Percentiles rank a stretch among this genome's conserved stretches.
Conservation (phyloP, 2,329 filamentous ascomycete genomes). For the Metarhizium humberi region DNA sequence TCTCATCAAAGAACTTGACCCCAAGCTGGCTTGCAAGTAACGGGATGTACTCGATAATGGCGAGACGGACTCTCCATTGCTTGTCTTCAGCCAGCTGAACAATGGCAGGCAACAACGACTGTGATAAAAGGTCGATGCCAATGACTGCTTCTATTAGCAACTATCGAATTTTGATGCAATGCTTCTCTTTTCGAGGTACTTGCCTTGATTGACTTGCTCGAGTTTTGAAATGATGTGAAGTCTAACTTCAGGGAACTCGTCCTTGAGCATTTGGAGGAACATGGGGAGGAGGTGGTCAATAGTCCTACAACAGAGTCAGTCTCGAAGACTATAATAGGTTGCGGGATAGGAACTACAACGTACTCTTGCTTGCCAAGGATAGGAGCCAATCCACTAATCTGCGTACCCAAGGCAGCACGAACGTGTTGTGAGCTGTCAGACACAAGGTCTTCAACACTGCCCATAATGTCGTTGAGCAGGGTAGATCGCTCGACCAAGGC, state of each 20-base stretch:
- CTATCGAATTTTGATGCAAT: neutral
- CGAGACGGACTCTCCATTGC: constrained; percentile 95
- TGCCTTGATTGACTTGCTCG: constrained; percentile 93
- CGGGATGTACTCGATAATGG: constrained; percentile 98
- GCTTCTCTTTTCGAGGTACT: constrained; percentile 11
- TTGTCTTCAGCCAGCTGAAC: constrained; percentile 97
- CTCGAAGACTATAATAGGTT: neutral
- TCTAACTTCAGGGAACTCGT: constrained; percentile 95
- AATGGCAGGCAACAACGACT: constrained; percentile 93
- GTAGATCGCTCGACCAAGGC: constrained; percentile 76
- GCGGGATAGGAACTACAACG: constrained; percentile 20
- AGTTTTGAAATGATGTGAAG: constrained; percentile 99
- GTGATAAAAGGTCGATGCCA: constrained; percentile 91
- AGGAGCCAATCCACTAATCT: constrained; percentile 92
- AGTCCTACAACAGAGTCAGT: constrained; percentile 47
- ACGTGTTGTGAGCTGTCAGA: constrained; percentile 96
- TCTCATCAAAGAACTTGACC: constrained; percentile 97
- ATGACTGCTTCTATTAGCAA: constrained; percentile 54
- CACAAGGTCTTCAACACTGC: constrained; percentile 89
- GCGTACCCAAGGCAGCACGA: constrained; percentile 85
- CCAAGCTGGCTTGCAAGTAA: constrained; percentile 91
- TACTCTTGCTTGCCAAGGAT: constrained; percentile 98
- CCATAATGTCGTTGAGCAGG: constrained; percentile 93
- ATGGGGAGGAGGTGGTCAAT: constrained; percentile 95
- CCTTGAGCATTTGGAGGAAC: constrained; percentile 99